Percentiles rank a stretch among this genome's conserved stretches.
phyloP scores from a whole-genome alignment of 75 land plant genomes.

The Picea glauca region DNA sequence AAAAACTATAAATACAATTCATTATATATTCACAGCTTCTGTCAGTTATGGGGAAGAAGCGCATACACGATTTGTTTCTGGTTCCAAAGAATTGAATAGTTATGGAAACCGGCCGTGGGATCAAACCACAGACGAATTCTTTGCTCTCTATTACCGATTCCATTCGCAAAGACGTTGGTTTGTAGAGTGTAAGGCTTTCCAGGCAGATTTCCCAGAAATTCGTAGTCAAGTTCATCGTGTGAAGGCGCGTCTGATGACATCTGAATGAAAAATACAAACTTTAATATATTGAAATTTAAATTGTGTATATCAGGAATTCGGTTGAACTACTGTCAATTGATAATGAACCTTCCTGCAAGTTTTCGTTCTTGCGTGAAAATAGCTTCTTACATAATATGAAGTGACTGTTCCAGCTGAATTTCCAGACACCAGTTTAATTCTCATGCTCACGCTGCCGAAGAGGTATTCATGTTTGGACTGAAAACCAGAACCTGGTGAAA shows the following conservation, averaged over 20 bases:
- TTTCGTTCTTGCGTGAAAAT: too few species aligned
- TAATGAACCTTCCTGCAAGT: too few species aligned
- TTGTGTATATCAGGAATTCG: too few species aligned
- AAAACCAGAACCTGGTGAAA: too few species aligned
- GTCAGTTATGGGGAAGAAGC: background rate
- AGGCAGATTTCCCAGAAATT: slow-evolving; percentile 14
- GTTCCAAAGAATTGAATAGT: slow-evolving; percentile 15
- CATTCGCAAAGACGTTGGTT: slow-evolving; percentile 13
- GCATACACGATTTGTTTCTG: slow-evolving; percentile 11
- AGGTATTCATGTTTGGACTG: too few species aligned
- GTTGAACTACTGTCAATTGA: too few species aligned
- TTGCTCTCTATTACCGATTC: slow-evolving; percentile 10
- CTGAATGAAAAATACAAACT: background rate
- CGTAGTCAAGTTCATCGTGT: slow-evolving; percentile 14
- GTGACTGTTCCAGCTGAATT: too few species aligned
- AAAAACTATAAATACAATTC: background rate
- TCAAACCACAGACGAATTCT: slow-evolving; percentile 14
- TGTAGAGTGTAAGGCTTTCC: slow-evolving; percentile 8
- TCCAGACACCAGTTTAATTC: too few species aligned
- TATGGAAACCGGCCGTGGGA: slow-evolving; percentile 12
- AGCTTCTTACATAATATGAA: too few species aligned
- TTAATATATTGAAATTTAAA: too few species aligned
- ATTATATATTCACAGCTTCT: background rate
- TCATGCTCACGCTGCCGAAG: too few species aligned
- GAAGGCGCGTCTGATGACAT: background rate